A percentile compares a stretch with the other conserved stretches of the same genome.
These are phyloP conservation scores for Zopfochytrium polystomum DNA, from an alignment of 371 early-diverging fungal genomes.

Conservation along the genomic window DNA sequence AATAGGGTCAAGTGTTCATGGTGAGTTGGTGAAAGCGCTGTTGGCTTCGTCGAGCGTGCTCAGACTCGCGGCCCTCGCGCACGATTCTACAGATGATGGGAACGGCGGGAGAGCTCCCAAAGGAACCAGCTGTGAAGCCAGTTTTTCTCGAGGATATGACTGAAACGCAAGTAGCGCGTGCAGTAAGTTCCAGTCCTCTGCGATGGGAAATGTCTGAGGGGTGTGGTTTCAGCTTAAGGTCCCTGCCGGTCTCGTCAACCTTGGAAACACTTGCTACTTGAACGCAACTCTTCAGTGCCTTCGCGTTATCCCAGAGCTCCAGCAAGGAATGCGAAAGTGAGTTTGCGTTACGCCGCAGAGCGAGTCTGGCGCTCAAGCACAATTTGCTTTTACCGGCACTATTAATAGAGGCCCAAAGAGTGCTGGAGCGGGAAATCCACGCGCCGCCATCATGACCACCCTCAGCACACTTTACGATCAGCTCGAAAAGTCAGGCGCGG, in stretches of 20 bases:
- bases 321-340: conserved; percentile 56
- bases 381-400: background rate
- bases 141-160: conserved; percentile 91
- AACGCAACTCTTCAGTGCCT: conserved; percentile 97
- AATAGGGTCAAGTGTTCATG: conserved; percentile 35
- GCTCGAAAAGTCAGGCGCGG: conserved; percentile 64
- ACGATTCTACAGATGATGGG: conserved; percentile 81
- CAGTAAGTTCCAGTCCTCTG: conserved; percentile 50
- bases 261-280: conserved; percentile 99
- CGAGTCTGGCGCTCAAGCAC: background rate
- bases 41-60: background rate
- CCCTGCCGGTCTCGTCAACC: conserved; percentile 85
- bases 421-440: conserved; percentile 19
- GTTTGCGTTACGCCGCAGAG: background rate
- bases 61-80: background rate
- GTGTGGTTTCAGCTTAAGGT: conserved; percentile 54
- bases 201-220: conserved; percentile 26
- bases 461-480: conserved; percentile 71
- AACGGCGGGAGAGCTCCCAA: conserved; percentile 83
- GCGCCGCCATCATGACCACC: conserved; percentile 61
- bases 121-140: conserved; percentile 63
- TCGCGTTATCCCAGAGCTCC: conserved; percentile 82
- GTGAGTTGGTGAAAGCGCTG: conserved; percentile 21
- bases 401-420: background rate
- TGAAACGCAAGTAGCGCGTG: conserved; percentile 77